phyloP scores from a whole-genome alignment of 495 filamentous ascomycete species.

The Aeminium ludgeri region DNA sequence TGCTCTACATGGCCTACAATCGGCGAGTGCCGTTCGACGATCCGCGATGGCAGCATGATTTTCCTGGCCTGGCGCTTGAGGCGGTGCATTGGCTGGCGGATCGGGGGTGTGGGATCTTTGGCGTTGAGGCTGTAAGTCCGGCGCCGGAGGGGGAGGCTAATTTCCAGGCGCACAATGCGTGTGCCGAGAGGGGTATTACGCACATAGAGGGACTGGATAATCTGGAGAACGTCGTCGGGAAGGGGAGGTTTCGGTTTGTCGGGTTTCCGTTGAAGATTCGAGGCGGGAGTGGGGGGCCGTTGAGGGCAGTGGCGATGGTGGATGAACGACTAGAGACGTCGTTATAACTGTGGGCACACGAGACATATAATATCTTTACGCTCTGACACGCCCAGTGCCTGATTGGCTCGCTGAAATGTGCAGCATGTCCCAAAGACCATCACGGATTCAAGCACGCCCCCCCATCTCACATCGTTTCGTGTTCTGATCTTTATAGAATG shows the following conservation, averaged over 20 bases:
- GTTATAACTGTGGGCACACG: too few species aligned
- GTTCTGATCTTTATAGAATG: too few species aligned
- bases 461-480: too few species aligned
- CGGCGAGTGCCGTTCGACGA: conserved; percentile 11
- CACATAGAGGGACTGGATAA: conserved; percentile 13
- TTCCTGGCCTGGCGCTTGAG: conserved; percentile 11
- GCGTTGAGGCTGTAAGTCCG: conserved; percentile 11
- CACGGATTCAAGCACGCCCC: too few species aligned
- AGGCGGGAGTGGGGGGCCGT: conserved; percentile 9
- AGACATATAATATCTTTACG: too few species aligned
- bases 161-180: conserved; percentile 13
- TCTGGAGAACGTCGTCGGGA: conserved; percentile 6
- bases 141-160: conserved; percentile 13
- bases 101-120: conserved; percentile 11
- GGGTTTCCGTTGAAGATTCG: conserved; percentile 14
- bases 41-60: conserved; percentile 14
- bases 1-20: conserved; percentile 14
- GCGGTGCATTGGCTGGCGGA: conserved; percentile 14
- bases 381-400: too few species aligned
- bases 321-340: too few species aligned
- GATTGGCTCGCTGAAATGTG: too few species aligned
- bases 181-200: conserved; percentile 12
- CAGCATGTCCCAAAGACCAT: too few species aligned
- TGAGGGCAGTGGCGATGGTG: conserved; percentile 11
- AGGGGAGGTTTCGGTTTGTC: conserved; percentile 10